phyloP scores from a whole-genome alignment of 768 basidiomycete genomes.

The Kwoniella mangroviensis region DNA sequence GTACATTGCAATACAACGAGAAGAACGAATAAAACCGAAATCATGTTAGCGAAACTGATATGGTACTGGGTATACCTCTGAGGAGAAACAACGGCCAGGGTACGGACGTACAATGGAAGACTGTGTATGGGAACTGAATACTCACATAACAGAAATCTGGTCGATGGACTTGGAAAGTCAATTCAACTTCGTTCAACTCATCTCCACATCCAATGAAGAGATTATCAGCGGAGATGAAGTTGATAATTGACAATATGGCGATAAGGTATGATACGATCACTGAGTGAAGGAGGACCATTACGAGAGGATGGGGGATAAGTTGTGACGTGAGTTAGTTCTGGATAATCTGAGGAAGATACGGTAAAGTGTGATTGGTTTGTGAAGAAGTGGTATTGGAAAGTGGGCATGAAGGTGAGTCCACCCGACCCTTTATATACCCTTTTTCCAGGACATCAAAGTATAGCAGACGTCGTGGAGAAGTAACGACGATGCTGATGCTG shows the following conservation, averaged over 20 bases:
- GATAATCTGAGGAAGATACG: too few species aligned
- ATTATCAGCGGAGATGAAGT: conserved; percentile 3
- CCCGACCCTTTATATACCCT: too few species aligned
- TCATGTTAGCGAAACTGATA: background rate
- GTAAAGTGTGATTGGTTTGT: too few species aligned
- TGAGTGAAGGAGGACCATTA: background rate
- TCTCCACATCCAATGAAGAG: conserved; percentile 19
- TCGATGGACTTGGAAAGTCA: background rate
- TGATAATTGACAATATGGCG: background rate
- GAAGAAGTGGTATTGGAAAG: too few species aligned
- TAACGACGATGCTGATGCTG: too few species aligned
- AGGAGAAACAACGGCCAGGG: background rate
- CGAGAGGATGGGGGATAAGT: background rate
- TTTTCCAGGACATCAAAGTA: too few species aligned
- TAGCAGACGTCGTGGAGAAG: too few species aligned
- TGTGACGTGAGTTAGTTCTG: background rate
- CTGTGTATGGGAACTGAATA: background rate
- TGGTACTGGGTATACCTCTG: background rate
- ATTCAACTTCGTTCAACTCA: conserved; percentile 7
- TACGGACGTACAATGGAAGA: background rate
- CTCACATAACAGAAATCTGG: conserved; percentile 12
- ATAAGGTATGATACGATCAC: background rate
- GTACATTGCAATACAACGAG: background rate
- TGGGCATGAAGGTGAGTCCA: too few species aligned
- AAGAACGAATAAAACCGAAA: background rate